A percentile compares a stretch with the other conserved stretches of the same genome.
Evolutionary conservation across 2,329 filamentous ascomycete genomes (phyloP).

Genomic region (Fusarium chlamydosporum): DNA sequence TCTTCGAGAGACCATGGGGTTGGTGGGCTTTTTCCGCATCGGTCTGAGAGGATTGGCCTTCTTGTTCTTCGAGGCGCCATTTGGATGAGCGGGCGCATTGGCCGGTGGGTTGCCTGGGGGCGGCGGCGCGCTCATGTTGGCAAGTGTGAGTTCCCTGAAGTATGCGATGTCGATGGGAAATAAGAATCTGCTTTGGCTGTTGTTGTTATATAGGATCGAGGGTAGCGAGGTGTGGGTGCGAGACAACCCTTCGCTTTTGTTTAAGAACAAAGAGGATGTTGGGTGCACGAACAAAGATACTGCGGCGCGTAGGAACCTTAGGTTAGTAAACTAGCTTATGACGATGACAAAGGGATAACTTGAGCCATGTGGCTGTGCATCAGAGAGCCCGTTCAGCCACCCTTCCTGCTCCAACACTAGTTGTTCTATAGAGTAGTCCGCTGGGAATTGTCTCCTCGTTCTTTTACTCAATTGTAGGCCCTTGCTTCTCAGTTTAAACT

Average conservation of each 20-base stretch:
- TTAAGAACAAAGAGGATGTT: constrained; percentile 33
- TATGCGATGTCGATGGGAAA: constrained; percentile 3
- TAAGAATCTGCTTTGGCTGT: constrained; percentile 10
- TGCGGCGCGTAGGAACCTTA: constrained; percentile 8
- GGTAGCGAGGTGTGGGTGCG: neutral
- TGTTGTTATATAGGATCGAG: neutral
- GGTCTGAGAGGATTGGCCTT: constrained; percentile 58
- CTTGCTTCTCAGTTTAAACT: neutral
- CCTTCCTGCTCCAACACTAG: neutral
- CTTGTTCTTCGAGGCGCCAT: constrained; percentile 52
- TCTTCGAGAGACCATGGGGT: constrained; percentile 74
- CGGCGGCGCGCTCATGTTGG: constrained; percentile 62
- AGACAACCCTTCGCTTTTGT: constrained; percentile 28
- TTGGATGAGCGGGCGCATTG: constrained; percentile 54
- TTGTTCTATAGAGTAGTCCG: neutral
- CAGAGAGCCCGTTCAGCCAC: neutral
- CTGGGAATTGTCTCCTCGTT: neutral
- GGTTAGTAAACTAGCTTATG: constrained; percentile 35
- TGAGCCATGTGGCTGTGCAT: constrained; percentile 41
- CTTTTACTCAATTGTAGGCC: neutral
- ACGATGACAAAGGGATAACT: constrained; percentile 48
- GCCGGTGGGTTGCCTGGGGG: constrained; percentile 48
- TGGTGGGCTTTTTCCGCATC: constrained; percentile 61
- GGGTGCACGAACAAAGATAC: constrained; percentile 36
- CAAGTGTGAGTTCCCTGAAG: constrained; percentile 7